Conservation (phyloP, 345 rosid species). For the Orychophragmus violaceus region DNA sequence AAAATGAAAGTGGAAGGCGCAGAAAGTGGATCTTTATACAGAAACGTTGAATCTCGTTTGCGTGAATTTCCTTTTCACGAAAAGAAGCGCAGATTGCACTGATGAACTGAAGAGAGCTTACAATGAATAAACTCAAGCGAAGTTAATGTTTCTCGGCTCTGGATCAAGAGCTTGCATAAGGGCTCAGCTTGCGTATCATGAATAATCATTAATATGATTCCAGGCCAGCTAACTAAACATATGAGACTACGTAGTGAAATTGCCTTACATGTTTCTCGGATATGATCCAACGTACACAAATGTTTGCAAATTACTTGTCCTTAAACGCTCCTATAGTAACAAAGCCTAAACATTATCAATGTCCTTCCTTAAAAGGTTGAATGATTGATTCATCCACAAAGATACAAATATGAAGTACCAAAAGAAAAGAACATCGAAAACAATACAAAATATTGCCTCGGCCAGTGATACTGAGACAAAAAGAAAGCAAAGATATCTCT, state of each 20-base stretch:
- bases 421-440: not conserved
- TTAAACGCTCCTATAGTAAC: constrained; percentile 55
- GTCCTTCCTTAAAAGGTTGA: not conserved
- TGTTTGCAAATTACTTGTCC: constrained; percentile 53
- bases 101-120: constrained; percentile 52
- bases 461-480: no score
- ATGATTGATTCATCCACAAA: constrained; percentile 3
- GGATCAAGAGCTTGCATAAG: constrained; percentile 59
- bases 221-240: not conserved
- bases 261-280: constrained; percentile 62
- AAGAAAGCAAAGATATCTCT: no score
- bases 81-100: constrained; percentile 49
- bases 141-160: constrained; percentile 55
- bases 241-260: constrained; percentile 14
- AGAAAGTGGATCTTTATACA: constrained; percentile 38
- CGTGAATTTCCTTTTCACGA: constrained; percentile 23
- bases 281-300: constrained; percentile 59
- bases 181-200: constrained; percentile 52
- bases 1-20: constrained; percentile 43
- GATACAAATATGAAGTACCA: not conserved
- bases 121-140: constrained; percentile 76
- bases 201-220: constrained; percentile 6
- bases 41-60: constrained; percentile 47
- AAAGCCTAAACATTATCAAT: not conserved
- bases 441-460: not conserved